phyloP scores from a whole-genome alignment of 768 basidiomycete species.

The Russula olivacea region DNA sequence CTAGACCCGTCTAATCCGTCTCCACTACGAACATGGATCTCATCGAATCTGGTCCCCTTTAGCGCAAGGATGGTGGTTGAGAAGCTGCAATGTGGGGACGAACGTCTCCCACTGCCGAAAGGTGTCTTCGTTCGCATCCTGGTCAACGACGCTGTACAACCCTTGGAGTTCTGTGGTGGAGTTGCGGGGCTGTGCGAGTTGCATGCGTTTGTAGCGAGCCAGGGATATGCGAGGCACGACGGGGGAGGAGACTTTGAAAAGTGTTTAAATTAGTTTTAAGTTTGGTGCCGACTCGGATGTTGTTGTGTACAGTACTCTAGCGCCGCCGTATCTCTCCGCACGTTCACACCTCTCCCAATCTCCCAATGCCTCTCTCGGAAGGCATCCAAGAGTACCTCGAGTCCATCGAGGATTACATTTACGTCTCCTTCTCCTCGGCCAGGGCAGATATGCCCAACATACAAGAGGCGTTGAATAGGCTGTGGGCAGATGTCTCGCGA shows the following conservation, averaged over 20 bases:
- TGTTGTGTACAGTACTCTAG: not conserved
- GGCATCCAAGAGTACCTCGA: constrained; percentile 37
- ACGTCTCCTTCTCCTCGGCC: constrained; percentile 48
- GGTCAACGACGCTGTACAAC: constrained; percentile 68
- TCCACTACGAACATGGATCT: constrained; percentile 41
- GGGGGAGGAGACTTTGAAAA: constrained; percentile 69
- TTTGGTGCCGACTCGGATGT: not conserved
- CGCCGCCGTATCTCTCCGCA: not conserved
- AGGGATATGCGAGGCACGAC: constrained; percentile 57
- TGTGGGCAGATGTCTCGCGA: constrained; percentile 76
- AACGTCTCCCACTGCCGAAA: not conserved
- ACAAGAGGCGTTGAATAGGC: constrained; percentile 56
- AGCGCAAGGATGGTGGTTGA: constrained; percentile 70
- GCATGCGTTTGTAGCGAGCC: constrained; percentile 61
- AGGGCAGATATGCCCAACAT: constrained; percentile 57
- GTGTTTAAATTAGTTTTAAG: constrained; percentile 33
- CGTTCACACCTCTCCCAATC: not conserved
- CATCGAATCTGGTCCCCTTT: constrained; percentile 66
- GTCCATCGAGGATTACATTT: constrained; percentile 65
- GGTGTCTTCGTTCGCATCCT: constrained; percentile 58
- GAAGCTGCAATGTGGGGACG: constrained; percentile 45
- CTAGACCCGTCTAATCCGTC: constrained; percentile 29
- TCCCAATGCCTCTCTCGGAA: constrained; percentile 22
- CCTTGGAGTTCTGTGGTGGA: constrained; percentile 55
- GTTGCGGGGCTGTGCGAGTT: constrained; percentile 58